These are phyloP conservation scores for Centella asiatica DNA, from an alignment of 129 eudicot genomes.

Conservation along the genomic window DNA sequence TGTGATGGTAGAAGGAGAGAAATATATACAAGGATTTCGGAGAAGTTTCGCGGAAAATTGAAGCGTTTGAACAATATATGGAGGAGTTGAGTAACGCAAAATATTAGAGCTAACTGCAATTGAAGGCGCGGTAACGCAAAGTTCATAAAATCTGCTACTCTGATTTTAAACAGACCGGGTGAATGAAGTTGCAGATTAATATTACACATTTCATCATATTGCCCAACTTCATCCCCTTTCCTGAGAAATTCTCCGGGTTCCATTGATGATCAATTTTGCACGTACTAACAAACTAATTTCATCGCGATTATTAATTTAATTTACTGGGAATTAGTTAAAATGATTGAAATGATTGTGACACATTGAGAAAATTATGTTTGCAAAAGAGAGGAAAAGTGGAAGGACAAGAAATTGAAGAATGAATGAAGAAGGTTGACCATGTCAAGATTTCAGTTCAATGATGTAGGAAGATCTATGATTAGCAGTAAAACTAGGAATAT, in stretches of 20 bases:
- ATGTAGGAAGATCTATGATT: neutral
- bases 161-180: neutral
- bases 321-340: neutral
- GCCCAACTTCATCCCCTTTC: neutral
- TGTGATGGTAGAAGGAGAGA: neutral
- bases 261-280: neutral
- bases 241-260: neutral
- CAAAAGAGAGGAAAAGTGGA: neutral
- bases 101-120: conserved; percentile 33
- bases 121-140: conserved; percentile 29
- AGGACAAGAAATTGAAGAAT: conserved; percentile 3
- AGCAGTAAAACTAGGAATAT: neutral
- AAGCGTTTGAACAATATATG: conserved; percentile 36
- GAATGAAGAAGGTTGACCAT: neutral
- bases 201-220: conserved; percentile 1
- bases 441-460: conserved; percentile 9
- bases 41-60: conserved; percentile 29
- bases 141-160: conserved; percentile 9
- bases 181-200: neutral
- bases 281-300: neutral
- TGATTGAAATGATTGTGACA: neutral
- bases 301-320: neutral
- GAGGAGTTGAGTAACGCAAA: conserved; percentile 27
- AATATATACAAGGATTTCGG: conserved; percentile 33
- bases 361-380: neutral